Base-by-base conservation (phyloP, 2,329 filamentous ascomycete genomes). In the Fusarium longipes region DNA sequence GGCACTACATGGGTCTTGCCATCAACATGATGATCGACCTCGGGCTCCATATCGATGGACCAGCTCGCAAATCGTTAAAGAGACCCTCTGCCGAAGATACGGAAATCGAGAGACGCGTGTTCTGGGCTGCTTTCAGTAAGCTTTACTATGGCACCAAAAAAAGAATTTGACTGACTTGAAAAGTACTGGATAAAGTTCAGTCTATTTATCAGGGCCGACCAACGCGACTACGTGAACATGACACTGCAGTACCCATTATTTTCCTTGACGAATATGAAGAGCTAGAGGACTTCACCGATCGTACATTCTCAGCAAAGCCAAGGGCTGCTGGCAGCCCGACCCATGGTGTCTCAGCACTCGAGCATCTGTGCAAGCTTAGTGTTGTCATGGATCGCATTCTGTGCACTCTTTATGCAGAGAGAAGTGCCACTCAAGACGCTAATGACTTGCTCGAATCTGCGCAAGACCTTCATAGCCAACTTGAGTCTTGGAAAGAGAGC, bases 131-230 rank as follows among this genome's bases (percentile, higher is more conserved):
- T 8, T 71, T 48, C 12, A 68, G 70, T 72, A 49, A 11, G 57
- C n/a, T 12, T 8, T 8, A 40, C 17, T 15, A 18, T 0, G 2
- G n/a, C n/a, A n/a, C 14, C 5, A 5, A 10, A 2, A 12, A 1
- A 17, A 3, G 0, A 9, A 4, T 9, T n/a, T 9, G 27, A 17
- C 48, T 51, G 3, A 56, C 2, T 2, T 14, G 8, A 14, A 2
- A 25, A 71, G 69, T 78, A 24, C 48, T 77, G 50, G 84, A 85
- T 60, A 86, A 86, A 63, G 79, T 86, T 10, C 83, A 86, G 56
- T 82, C 79, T 8, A 70, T 86, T 2, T 86, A 86, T 47, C 83
- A 84, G 63, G 84, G 84, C 1, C 80, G 83, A 2, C 84, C 83
- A 0, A 79, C 79, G 0, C 80, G 75, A 5, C 67, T 84, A 5